These are phyloP conservation scores for Suhomyces vadensis DNA, from an alignment of 805 yeast genomes.

Conservation along the genomic window DNA sequence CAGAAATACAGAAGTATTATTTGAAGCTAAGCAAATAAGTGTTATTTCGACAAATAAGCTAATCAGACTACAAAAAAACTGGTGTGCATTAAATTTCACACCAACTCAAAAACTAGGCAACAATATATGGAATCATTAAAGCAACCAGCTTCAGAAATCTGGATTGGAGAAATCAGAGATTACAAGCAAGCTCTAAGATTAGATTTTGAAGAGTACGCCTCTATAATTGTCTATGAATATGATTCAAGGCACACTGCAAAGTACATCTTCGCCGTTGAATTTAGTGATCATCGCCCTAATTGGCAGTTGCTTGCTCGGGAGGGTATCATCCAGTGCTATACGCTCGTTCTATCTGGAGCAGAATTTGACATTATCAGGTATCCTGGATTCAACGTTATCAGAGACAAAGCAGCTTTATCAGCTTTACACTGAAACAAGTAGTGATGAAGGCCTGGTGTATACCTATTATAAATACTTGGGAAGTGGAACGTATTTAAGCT, in stretches of 20 bases:
- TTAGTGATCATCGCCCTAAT: neutral
- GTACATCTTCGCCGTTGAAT: neutral
- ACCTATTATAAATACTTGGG: neutral
- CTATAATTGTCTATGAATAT: conserved; percentile 4
- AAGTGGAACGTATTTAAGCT: neutral
- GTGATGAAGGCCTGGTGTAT: neutral
- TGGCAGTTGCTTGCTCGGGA: neutral
- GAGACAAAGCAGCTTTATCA: neutral
- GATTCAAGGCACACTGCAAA: neutral
- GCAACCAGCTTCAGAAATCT: conserved; percentile 4
- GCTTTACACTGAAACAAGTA: neutral
- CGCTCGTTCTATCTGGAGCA: neutral
- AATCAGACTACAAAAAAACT: too few species aligned
- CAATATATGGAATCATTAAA: too few species aligned
- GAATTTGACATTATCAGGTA: neutral
- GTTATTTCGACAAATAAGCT: too few species aligned
- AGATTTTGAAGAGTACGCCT: conserved; percentile 5
- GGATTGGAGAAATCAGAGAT: conserved; percentile 4
- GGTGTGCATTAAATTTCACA: too few species aligned
- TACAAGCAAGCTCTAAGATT: conserved; percentile 3
- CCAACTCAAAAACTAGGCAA: too few species aligned
- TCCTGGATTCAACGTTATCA: neutral
- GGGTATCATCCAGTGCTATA: neutral
- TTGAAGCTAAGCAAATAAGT: too few species aligned
- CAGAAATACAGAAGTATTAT: too few species aligned